Evolutionary conservation across 805 yeast genomes (phyloP).

Genomic region (Starmerella apicola): DNA sequence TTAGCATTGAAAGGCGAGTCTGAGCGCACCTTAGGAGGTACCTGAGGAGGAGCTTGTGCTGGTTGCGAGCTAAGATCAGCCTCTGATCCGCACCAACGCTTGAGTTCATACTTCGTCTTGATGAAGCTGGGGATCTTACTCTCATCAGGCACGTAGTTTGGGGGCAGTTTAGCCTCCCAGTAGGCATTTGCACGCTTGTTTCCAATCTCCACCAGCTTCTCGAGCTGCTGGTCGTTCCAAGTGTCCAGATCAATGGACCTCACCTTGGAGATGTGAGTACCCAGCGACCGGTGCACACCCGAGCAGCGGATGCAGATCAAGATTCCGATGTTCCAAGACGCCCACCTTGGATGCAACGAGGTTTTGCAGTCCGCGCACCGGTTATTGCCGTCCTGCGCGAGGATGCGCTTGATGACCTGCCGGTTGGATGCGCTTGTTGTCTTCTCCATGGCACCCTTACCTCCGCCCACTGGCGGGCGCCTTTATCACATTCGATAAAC

Average conservation of each 20-base stretch:
- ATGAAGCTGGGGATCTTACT: conserved; percentile 80
- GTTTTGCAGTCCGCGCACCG: conserved; percentile 86
- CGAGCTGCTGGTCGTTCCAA: conserved; percentile 90
- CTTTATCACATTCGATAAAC: too few relatives aligned
- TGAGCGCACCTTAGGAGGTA: conserved; percentile 6
- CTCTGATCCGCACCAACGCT: conserved; percentile 82
- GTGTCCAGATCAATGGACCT: conserved; percentile 90
- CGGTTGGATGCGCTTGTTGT: conserved; percentile 28
- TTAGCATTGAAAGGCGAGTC: not conserved
- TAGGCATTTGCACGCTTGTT: conserved; percentile 62
- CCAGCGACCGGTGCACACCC: conserved; percentile 89
- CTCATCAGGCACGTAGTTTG: conserved; percentile 63
- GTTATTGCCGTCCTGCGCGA: conserved; percentile 66
- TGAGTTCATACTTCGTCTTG: conserved; percentile 80
- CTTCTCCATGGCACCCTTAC: conserved; percentile 17
- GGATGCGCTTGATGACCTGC: conserved; percentile 58
- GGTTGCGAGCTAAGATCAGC: conserved; percentile 20
- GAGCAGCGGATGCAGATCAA: conserved; percentile 86
- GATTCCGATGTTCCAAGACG: conserved; percentile 89
- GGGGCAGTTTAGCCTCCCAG: conserved; percentile 77
- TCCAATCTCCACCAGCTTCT: conserved; percentile 75
- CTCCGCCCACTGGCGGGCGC: too few relatives aligned
- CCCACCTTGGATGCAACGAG: conserved; percentile 91
- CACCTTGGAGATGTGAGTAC: conserved; percentile 87
- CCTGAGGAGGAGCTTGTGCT: conserved; percentile 13